Evolutionary conservation across 2,329 filamentous ascomycete genomes (phyloP).

Genomic region (Epichloe sp.): DNA sequence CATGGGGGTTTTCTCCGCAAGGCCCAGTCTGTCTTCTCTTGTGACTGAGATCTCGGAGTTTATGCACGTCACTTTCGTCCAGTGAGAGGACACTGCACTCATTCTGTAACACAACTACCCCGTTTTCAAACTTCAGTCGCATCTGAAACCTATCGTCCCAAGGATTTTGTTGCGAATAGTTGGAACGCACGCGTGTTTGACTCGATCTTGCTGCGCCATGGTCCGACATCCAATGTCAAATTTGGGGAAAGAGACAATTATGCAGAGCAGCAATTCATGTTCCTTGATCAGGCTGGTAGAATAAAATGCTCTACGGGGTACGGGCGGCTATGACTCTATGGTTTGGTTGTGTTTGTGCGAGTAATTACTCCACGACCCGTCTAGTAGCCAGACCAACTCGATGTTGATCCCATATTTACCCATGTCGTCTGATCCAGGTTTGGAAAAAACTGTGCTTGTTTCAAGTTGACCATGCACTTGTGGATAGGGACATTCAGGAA

Average conservation of each 20-base stretch:
- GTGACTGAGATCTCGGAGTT: not conserved
- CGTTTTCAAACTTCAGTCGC: not conserved
- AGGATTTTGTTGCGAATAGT: not conserved
- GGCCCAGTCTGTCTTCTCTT: not conserved
- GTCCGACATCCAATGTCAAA: not conserved
- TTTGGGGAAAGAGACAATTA: not conserved
- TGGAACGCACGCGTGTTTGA: not conserved
- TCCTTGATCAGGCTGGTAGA: not conserved
- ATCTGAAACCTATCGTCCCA: slow-evolving; percentile 3
- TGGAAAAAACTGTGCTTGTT: not conserved
- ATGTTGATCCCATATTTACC: not conserved
- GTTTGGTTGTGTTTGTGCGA: not conserved
- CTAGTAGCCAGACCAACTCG: not conserved
- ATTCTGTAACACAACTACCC: slow-evolving; percentile 2
- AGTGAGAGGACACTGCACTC: not conserved
- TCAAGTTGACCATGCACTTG: not conserved
- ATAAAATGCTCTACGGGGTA: not conserved
- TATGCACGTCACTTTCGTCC: not conserved
- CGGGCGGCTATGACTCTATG: not conserved
- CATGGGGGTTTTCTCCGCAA: not conserved
- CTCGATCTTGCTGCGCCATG: not conserved
- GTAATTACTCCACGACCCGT: not conserved
- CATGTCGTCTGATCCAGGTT: not conserved
- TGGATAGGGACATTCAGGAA: not conserved
- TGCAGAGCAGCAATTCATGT: not conserved